Conservation (phyloP, 768 basidiomycete species). For the Lentinula detonsa region DNA sequence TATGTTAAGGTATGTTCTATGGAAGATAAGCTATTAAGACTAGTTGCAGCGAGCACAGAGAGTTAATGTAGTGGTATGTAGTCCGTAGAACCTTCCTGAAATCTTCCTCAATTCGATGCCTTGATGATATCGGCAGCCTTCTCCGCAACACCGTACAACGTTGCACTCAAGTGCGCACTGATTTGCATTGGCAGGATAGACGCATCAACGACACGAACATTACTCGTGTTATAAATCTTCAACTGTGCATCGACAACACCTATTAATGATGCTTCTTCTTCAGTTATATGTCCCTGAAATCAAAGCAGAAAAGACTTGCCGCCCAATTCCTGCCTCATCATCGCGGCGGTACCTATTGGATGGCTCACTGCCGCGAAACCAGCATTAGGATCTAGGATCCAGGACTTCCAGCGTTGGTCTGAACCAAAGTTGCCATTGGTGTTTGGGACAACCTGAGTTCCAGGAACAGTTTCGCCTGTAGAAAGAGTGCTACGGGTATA, state of each 20-base stretch:
- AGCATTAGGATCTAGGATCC: constrained; percentile 28
- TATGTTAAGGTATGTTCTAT: no score
- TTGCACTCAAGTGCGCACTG: constrained; percentile 39
- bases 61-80: no score
- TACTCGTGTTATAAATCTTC: constrained; percentile 39
- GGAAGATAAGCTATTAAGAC: no score
- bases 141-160: constrained; percentile 50
- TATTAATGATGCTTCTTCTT: constrained; percentile 15
- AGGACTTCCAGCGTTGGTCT: constrained; percentile 38
- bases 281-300: neutral
- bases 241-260: constrained; percentile 43
- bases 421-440: constrained; percentile 11
- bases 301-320: constrained; percentile 17
- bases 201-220: constrained; percentile 48
- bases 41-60: no score
- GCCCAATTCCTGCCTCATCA: constrained; percentile 20
- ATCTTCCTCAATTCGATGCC: constrained; percentile 13
- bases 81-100: neutral
- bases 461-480: constrained; percentile 39
- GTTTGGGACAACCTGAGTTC: constrained; percentile 34
- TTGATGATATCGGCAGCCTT: constrained; percentile 49
- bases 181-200: constrained; percentile 43
- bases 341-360: constrained; percentile 22
- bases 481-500: constrained; percentile 23
- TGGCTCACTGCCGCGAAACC: constrained; percentile 37